These are phyloP conservation scores for Zasmidium angulare DNA, from an alignment of 2,329 filamentous ascomycete genomes.

Conservation along the genomic window DNA sequence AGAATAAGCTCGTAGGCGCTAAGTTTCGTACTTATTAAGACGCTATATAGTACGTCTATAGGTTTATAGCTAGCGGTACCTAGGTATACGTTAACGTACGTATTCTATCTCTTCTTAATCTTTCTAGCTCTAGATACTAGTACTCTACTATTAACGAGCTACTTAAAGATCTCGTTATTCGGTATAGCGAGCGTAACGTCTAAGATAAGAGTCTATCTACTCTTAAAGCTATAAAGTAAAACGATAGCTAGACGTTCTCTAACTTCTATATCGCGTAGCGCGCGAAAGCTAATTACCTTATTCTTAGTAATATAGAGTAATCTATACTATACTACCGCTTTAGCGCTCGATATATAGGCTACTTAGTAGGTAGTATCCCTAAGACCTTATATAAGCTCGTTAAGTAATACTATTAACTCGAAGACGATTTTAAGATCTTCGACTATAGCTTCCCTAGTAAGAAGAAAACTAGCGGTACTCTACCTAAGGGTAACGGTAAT, in stretches of 20 bases:
- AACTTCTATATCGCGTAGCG: too few species aligned
- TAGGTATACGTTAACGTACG: too few species aligned
- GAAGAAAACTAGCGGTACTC: background rate
- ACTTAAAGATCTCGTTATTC: background rate
- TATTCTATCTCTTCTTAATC: too few species aligned
- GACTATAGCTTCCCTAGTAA: background rate
- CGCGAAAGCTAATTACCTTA: too few species aligned
- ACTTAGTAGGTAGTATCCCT: background rate
- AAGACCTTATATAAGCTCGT: background rate
- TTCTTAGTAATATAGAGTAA: too few species aligned
- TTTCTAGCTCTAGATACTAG: too few species aligned
- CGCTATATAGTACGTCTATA: too few species aligned
- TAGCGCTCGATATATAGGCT: background rate
- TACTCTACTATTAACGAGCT: background rate
- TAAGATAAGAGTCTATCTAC: background rate
- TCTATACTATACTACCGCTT: background rate
- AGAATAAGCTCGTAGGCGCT: too few species aligned
- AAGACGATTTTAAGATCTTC: background rate
- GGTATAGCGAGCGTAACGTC: background rate
- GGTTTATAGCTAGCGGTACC: too few species aligned
- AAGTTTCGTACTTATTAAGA: too few species aligned
- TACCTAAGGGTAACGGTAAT: background rate
- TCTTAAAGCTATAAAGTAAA: background rate
- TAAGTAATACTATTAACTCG: background rate
- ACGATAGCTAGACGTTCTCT: too few species aligned